Evolutionary conservation across 768 basidiomycete species (phyloP).

Genomic region (Crassisporium funariophilum): DNA sequence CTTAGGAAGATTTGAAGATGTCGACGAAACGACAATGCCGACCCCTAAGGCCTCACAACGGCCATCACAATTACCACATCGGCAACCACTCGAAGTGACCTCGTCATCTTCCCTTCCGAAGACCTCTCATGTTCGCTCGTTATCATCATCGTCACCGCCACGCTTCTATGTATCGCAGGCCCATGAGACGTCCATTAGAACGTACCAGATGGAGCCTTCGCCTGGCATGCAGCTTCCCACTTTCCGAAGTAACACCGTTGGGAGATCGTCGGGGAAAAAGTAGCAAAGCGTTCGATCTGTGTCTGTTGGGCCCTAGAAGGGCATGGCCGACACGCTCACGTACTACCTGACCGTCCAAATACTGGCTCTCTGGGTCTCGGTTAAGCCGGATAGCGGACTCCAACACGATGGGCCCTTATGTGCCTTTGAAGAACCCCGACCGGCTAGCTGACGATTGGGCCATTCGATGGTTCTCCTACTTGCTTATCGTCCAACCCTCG

Average conservation of each 20-base stretch:
- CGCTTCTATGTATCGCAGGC: slow-evolving; percentile 37
- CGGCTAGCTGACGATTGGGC: too few relatives aligned
- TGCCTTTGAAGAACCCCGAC: too few relatives aligned
- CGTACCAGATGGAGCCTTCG: slow-evolving; percentile 56
- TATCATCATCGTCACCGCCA: slow-evolving; percentile 36
- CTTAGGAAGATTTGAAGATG: slow-evolving; percentile 4
- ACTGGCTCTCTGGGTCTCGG: too few relatives aligned
- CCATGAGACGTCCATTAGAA: slow-evolving; percentile 41
- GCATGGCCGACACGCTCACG: too few relatives aligned
- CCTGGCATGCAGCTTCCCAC: slow-evolving; percentile 52
- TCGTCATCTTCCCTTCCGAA: slow-evolving; percentile 18
- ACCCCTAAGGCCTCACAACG: slow-evolving; percentile 27
- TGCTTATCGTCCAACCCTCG: too few relatives aligned
- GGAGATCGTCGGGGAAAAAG: slow-evolving; percentile 19
- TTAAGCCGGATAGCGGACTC: too few relatives aligned
- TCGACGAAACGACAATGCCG: slow-evolving; percentile 18
- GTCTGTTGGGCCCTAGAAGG: too few relatives aligned
- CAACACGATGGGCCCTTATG: too few relatives aligned
- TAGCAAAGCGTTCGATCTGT: not conserved
- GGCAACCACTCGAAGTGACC: slow-evolving; percentile 1
- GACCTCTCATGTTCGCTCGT: slow-evolving; percentile 18
- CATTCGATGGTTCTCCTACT: too few relatives aligned
- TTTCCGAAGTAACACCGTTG: slow-evolving; percentile 22
- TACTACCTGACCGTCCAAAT: too few relatives aligned
- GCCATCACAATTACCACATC: slow-evolving; percentile 10